Evolutionary conservation across 1,284 basidiomycete genomes (phyloP).

Genomic region (Trichosporon inkin): DNA sequence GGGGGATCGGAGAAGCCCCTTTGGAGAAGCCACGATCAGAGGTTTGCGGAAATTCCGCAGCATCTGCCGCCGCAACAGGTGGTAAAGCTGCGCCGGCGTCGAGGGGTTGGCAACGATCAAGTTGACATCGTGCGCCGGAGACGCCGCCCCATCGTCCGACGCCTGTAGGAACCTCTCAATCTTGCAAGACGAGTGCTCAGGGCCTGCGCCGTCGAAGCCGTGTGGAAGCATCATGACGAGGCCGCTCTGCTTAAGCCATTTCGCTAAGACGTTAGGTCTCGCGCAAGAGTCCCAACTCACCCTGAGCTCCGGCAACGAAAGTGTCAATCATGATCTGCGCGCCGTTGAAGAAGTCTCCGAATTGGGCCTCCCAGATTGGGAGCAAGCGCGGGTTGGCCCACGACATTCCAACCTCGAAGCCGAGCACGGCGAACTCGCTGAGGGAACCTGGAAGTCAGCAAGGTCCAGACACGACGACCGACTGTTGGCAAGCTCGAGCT

Average conservation of each 20-base stretch:
- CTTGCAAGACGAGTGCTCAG: slow-evolving; percentile 81
- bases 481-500: slow-evolving; percentile 81
- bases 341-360: slow-evolving; percentile 86
- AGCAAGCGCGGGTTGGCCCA: slow-evolving; percentile 76
- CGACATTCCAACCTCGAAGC: slow-evolving; percentile 80
- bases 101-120: slow-evolving; percentile 80
- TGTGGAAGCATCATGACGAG: slow-evolving; percentile 80
- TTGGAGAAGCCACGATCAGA: slow-evolving; percentile 74
- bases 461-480: background rate
- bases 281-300: slow-evolving; percentile 52
- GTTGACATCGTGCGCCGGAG: slow-evolving; percentile 57
- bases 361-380: slow-evolving; percentile 84
- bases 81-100: slow-evolving; percentile 84
- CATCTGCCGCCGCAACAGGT: slow-evolving; percentile 76
- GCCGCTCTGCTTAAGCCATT: slow-evolving; percentile 90
- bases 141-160: slow-evolving; percentile 40
- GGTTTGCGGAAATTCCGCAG: slow-evolving; percentile 79
- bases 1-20: slow-evolving; percentile 70
- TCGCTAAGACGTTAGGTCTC: slow-evolving; percentile 56
- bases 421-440: slow-evolving; percentile 78
- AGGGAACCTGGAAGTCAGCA: slow-evolving; percentile 59
- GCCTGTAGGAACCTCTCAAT: slow-evolving; percentile 77
- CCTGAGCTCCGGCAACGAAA: slow-evolving; percentile 74
- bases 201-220: slow-evolving; percentile 81
- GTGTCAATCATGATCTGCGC: slow-evolving; percentile 85